phyloP scores from a whole-genome alignment of 2,329 filamentous ascomycete genomes.

The Lojkania enalia region DNA sequence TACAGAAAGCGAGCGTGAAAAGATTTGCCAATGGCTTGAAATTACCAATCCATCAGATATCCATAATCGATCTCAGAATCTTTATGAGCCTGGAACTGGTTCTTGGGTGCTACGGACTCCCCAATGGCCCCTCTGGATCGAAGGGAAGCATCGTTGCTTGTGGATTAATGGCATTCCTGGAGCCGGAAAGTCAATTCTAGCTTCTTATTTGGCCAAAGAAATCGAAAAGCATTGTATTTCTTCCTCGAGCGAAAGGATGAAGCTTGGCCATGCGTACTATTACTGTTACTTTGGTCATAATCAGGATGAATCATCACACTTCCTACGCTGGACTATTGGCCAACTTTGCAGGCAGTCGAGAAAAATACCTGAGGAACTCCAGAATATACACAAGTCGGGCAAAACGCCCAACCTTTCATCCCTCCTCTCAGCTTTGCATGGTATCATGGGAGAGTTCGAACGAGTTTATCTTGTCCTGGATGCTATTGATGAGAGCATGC shows the following conservation, averaged over 20 bases:
- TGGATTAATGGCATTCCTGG: conserved; percentile 3
- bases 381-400: conserved; percentile 2
- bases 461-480: conserved; percentile 8
- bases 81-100: neutral
- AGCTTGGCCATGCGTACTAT: conserved; percentile 5
- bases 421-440: conserved; percentile 1
- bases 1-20: conserved; percentile 1
- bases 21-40: neutral
- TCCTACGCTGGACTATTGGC: conserved; percentile 5
- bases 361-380: neutral
- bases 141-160: neutral
- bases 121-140: conserved; percentile 1
- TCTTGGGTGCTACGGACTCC: neutral
- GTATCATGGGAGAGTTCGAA: conserved; percentile 4
- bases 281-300: conserved; percentile 12
- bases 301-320: conserved; percentile 11
- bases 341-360: conserved; percentile 9
- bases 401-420: conserved; percentile 1
- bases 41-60: conserved; percentile 1
- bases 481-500: conserved; percentile 12
- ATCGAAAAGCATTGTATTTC: conserved; percentile 1
- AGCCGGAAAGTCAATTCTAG: conserved; percentile 3
- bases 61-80: neutral
- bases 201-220: neutral
- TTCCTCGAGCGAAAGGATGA: neutral